Evolutionary conservation across 192 early-diverging fungal species (phyloP).

Genomic region (Cetraspora pellucida): DNA sequence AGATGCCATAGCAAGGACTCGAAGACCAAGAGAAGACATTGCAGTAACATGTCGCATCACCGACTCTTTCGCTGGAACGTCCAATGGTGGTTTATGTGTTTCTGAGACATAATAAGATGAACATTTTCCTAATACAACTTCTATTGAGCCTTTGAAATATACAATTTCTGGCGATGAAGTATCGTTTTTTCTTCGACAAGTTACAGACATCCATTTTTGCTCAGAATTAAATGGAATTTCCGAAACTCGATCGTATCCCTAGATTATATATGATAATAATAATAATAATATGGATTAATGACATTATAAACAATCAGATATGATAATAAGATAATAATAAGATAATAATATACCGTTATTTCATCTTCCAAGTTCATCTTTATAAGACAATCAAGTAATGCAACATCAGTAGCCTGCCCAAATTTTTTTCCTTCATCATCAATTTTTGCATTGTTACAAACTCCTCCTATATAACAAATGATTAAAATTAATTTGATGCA

Average conservation of each 20-base stretch:
- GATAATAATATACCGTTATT: conserved; percentile 56
- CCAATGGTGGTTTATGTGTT: conserved; percentile 55
- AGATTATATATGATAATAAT: background rate
- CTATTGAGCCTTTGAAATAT: conserved; percentile 88
- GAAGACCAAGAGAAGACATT: conserved; percentile 77
- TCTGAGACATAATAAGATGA: conserved; percentile 60
- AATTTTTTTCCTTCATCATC: conserved; percentile 75
- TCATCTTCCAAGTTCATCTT: conserved; percentile 71
- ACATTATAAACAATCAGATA: no score
- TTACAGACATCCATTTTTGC: conserved; percentile 91
- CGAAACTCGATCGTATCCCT: conserved; percentile 59
- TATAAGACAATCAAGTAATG: conserved; percentile 73
- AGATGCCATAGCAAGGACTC: conserved; percentile 84
- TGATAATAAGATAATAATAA: no score
- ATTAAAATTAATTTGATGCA: conserved; percentile 12
- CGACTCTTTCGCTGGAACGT: conserved; percentile 55
- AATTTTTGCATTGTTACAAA: conserved; percentile 88
- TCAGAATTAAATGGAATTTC: conserved; percentile 93
- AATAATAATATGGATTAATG: background rate
- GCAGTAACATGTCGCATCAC: conserved; percentile 63
- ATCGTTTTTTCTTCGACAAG: conserved; percentile 45
- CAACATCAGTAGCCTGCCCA: conserved; percentile 95
- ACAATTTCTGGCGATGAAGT: conserved; percentile 28
- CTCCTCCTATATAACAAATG: conserved; percentile 65
- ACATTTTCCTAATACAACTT: conserved; percentile 77